These are phyloP conservation scores for Gonapodya prolifera DNA, from an alignment of 192 early-diverging fungal genomes.

Conservation along the genomic window DNA sequence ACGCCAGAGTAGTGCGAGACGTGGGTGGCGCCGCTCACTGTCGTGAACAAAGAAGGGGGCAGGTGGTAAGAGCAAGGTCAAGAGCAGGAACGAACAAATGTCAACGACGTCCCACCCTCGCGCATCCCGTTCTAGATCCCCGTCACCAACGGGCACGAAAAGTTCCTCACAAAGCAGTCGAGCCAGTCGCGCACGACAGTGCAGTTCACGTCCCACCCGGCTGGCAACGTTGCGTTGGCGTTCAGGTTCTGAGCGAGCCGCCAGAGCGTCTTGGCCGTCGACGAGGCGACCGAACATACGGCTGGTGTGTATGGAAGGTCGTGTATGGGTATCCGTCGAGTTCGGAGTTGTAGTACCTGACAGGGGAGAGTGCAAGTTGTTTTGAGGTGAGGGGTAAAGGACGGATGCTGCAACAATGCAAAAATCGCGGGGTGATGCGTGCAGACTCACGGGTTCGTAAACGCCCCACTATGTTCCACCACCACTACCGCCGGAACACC, in stretches of 20 bases:
- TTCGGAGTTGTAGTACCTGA: conserved; percentile 47
- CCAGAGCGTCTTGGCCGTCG: neutral
- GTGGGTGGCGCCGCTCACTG: neutral
- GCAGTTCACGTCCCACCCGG: neutral
- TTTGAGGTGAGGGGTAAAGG: conserved; percentile 38
- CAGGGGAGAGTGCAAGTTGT: conserved; percentile 30
- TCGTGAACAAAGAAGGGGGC: no score
- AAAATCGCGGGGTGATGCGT: no score
- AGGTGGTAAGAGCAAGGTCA: no score
- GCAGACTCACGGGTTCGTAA: no score
- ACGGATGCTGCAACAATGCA: conserved; percentile 21
- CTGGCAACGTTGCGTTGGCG: neutral
- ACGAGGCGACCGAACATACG: neutral
- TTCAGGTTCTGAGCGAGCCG: neutral
- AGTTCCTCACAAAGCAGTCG: neutral
- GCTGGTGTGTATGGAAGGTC: neutral
- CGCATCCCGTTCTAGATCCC: no score
- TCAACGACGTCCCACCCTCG: no score
- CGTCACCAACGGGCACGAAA: neutral
- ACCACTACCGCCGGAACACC: conserved; percentile 35
- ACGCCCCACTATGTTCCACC: neutral
- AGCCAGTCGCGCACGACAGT: neutral
- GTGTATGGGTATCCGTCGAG: no score
- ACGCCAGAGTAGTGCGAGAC: neutral
- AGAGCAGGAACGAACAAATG: no score